These are phyloP conservation scores for Metschnikowia continentalis DNA, from an alignment of 805 yeast species.

Conservation along the genomic window DNA sequence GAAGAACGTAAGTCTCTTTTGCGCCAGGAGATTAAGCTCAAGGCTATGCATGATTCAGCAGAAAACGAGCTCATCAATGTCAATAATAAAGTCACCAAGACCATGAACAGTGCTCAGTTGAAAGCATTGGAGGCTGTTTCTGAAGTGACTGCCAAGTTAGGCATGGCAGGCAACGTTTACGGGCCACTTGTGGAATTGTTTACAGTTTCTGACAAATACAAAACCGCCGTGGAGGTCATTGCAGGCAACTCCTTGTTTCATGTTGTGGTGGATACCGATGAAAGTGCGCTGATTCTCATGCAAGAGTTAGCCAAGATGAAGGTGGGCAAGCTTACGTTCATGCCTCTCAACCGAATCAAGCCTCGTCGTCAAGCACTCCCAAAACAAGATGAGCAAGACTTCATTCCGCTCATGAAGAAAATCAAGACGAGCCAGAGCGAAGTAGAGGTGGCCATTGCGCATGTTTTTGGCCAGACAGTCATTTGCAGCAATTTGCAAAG, in stretches of 20 bases:
- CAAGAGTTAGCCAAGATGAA: slow-evolving; percentile 65
- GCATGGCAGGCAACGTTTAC: slow-evolving; percentile 54
- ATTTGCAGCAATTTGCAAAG: slow-evolving; percentile 66
- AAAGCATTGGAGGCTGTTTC: slow-evolving; percentile 68
- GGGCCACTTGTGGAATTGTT: slow-evolving; percentile 88
- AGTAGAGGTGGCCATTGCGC: slow-evolving; percentile 64
- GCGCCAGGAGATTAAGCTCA: slow-evolving; percentile 71
- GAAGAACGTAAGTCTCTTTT: slow-evolving; percentile 71
- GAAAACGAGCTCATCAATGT: slow-evolving; percentile 53
- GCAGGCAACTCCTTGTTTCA: slow-evolving; percentile 87
- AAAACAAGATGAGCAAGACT: slow-evolving; percentile 48
- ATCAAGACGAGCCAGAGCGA: slow-evolving; percentile 53
- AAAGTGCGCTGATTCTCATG: slow-evolving; percentile 76
- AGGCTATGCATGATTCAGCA: slow-evolving; percentile 52
- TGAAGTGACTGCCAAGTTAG: slow-evolving; percentile 55
- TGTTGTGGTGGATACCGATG: slow-evolving; percentile 84
- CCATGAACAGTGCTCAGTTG: slow-evolving; percentile 70
- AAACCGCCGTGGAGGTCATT: slow-evolving; percentile 80
- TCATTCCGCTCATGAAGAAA: slow-evolving; percentile 75
- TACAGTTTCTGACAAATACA: slow-evolving; percentile 74
- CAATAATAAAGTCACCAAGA: slow-evolving; percentile 58
- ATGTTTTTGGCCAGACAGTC: slow-evolving; percentile 76
- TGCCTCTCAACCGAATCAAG: slow-evolving; percentile 74
- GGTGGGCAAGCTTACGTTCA: slow-evolving; percentile 84
- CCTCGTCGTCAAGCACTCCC: slow-evolving; percentile 51